Conservation (phyloP, 805 yeast species). For the Lipomyces orientalis region DNA sequence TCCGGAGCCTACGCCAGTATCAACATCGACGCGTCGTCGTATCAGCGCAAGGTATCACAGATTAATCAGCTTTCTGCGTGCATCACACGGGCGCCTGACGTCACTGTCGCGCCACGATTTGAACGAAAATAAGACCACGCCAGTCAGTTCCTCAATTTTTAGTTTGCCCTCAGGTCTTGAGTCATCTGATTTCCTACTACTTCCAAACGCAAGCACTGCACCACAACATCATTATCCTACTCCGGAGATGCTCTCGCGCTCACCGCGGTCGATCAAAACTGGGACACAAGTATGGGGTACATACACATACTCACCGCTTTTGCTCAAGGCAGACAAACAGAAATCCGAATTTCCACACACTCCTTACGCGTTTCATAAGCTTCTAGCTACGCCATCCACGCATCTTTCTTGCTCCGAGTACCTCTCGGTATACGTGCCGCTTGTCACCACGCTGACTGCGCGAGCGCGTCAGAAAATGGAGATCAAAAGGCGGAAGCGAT, state of each 20-base stretch:
- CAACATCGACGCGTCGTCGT: slow-evolving; percentile 5
- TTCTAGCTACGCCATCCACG: slow-evolving; percentile 6
- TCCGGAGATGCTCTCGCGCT: background rate
- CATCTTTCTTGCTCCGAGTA: slow-evolving; percentile 19
- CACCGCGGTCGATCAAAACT: background rate
- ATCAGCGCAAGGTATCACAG: slow-evolving; percentile 10
- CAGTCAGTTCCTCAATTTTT: slow-evolving; percentile 9
- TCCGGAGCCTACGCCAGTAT: background rate
- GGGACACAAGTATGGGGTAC: background rate
- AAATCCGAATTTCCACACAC: slow-evolving; percentile 8
- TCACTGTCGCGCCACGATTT: background rate
- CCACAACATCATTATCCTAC: background rate
- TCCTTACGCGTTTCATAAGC: slow-evolving; percentile 19
- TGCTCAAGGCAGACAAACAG: background rate
- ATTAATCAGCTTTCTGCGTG: slow-evolving; percentile 8
- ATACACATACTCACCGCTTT: background rate
- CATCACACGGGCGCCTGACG: background rate
- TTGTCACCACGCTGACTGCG: slow-evolving; percentile 12
- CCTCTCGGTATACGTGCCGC: slow-evolving; percentile 17
- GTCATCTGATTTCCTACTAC: background rate
- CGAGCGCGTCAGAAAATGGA: slow-evolving; percentile 2
- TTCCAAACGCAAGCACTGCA: background rate
- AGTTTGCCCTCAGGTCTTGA: slow-evolving; percentile 10
- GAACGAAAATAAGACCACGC: background rate
- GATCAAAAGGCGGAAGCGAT: background rate